Base-by-base conservation (phyloP, 192 early-diverging fungal species). In the Piromyces sp. region DNA sequence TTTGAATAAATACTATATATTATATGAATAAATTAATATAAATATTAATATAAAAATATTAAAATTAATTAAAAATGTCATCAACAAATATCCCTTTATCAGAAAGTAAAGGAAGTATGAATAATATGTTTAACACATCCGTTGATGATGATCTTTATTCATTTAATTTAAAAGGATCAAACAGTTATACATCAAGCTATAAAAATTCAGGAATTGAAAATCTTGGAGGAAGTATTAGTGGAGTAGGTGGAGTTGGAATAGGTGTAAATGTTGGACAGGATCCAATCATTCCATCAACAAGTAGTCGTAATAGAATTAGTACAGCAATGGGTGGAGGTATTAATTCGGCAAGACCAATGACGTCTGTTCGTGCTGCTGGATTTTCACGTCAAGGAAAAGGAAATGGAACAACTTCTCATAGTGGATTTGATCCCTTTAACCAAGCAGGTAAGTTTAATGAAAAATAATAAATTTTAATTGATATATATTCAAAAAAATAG, bases 391-490 rank as follows among this genome's bases (percentile, higher is more conserved):
- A 88, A 29, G 89, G 89, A 16, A 80, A 68, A 68, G 51, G 89
- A 5, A 78, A 87, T 7, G 85, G 83, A 22, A 84, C 84, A 82
- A 80, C 83, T 28, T 81, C 84, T 2, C 85, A 84, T 16, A 83
- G 82, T 36, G 81, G 84, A 1, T 91, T 91, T 84, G 89, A 90
- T 83, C 90, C 90, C 5, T 89, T 91, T 79, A 89, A 89, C 80
- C 88, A 89, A 88, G 88, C 83, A 80, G 87, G 89, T 86, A 86
- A 38, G 78, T 28, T 14, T 30, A 79, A 85, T 30, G 33, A 81
- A 15, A 30, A 83, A 80, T n/a, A n/a, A n/a, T n/a, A n/a, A n/a
- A n/a, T n/a, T n/a, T n/a, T n/a, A n/a, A n/a, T n/a, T n/a, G n/a
- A 30, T 81, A 37, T 14, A 29, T 30, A 30, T 38, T 78, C 13